A percentile compares a stretch with the other conserved stretches of the same genome.
Conservation (phyloP, 352 stramenopile genomes). For the Pythium scleroteichum region DNA sequence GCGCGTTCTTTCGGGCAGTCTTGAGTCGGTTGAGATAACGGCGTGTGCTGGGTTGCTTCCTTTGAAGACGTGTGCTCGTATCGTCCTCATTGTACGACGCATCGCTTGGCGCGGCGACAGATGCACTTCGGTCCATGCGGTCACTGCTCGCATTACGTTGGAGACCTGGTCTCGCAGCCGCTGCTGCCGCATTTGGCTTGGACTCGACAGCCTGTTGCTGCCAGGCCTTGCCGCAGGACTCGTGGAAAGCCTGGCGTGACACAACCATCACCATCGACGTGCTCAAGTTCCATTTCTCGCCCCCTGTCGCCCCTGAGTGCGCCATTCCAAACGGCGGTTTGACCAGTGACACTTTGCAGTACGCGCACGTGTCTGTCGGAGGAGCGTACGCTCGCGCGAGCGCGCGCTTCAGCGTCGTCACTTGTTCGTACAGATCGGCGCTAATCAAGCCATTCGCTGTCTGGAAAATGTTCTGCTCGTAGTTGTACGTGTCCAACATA, state of each 20-base stretch:
- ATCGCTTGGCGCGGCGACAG: slow-evolving; percentile 13
- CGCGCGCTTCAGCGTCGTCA: slow-evolving; percentile 76
- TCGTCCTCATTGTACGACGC: slow-evolving; percentile 27
- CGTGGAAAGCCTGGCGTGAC: slow-evolving; percentile 80
- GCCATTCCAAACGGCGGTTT: slow-evolving; percentile 87
- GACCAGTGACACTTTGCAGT: slow-evolving; percentile 80
- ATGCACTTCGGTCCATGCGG: slow-evolving; percentile 23
- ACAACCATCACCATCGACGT: slow-evolving; percentile 85
- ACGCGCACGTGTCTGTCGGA: slow-evolving; percentile 72
- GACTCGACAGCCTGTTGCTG: slow-evolving; percentile 79
- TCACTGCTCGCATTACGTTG: slow-evolving; percentile 22
- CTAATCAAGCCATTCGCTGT: slow-evolving; percentile 84
- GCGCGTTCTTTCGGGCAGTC: slow-evolving; percentile 60
- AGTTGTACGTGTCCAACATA: slow-evolving; percentile 94
- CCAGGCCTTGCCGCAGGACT: slow-evolving; percentile 85
- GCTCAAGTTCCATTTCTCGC: slow-evolving; percentile 84
- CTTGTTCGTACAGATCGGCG: slow-evolving; percentile 82
- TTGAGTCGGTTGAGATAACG: slow-evolving; percentile 81
- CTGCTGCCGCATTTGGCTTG: slow-evolving; percentile 24
- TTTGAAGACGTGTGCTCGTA: slow-evolving; percentile 42
- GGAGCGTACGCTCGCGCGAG: slow-evolving; percentile 72
- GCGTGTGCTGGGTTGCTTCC: slow-evolving; percentile 77
- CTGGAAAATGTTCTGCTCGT: slow-evolving; percentile 90
- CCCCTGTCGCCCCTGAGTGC: slow-evolving; percentile 57
- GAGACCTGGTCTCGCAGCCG: slow-evolving; percentile 4